These are phyloP conservation scores for Salicornia ramosissima DNA, from an alignment of 148 eudicot genomes.

Conservation along the genomic window DNA sequence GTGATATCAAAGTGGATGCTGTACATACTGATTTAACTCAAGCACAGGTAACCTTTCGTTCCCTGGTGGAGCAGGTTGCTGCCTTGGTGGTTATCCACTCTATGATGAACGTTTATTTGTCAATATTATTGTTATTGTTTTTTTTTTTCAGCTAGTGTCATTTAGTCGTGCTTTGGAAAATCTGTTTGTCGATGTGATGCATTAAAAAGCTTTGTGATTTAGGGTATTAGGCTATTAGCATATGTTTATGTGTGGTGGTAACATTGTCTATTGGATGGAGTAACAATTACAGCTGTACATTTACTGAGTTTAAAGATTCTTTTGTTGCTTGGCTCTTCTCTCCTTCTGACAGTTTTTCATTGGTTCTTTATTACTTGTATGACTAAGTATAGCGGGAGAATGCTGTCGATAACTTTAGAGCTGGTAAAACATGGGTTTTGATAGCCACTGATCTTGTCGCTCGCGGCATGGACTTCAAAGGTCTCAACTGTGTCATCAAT, in stretches of 20 bases:
- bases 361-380: background rate
- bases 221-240: too few species aligned
- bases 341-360: conserved; percentile 1
- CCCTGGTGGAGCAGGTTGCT: conserved; percentile 6
- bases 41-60: conserved; percentile 46
- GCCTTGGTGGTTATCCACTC: background rate
- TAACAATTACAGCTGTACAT: background rate
- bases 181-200: background rate
- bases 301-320: conserved; percentile 2
- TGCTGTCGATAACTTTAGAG: conserved; percentile 86
- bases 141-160: background rate
- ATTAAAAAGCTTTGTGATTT: background rate
- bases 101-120: background rate
- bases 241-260: background rate
- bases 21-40: conserved; percentile 79
- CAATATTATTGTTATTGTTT: background rate
- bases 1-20: conserved; percentile 71
- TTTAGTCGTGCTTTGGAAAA: background rate
- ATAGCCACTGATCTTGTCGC: conserved; percentile 92
- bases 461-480: conserved; percentile 99
- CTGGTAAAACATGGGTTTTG: conserved; percentile 96
- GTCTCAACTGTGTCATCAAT: conserved; percentile 89
- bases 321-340: background rate
- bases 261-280: background rate
- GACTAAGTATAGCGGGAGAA: conserved; percentile 60